Conservation (phyloP, 768 basidiomycete genomes). For the Lactarius sp. region DNA sequence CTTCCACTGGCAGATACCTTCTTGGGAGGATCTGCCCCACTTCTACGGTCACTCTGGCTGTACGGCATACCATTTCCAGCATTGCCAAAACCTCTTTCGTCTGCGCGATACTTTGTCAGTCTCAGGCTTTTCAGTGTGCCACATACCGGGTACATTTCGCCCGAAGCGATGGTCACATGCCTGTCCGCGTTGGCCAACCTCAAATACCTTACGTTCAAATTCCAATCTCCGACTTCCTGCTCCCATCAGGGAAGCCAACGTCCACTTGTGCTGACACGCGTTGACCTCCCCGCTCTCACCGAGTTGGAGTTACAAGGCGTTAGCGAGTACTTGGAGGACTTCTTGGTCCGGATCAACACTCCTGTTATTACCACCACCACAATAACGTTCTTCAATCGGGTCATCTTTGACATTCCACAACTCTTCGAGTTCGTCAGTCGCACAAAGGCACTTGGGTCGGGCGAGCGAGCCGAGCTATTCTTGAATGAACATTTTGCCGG, state of each 20-base stretch:
- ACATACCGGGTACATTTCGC: too few relatives aligned
- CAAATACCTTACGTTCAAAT: not conserved
- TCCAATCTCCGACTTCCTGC: not conserved
- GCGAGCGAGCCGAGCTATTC: not conserved
- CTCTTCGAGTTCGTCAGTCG: not conserved
- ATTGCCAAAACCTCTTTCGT: not conserved
- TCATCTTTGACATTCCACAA: not conserved
- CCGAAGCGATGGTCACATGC: not conserved
- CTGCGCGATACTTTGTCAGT: not conserved
- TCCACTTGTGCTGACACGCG: not conserved
- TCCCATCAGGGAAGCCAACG: not conserved
- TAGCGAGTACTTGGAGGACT: constrained; percentile 1
- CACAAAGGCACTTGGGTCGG: not conserved
- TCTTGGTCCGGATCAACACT: not conserved
- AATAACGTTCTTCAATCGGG: not conserved
- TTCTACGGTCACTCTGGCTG: not conserved
- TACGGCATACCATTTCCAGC: not conserved
- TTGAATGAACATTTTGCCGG: not conserved
- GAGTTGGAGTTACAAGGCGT: not conserved
- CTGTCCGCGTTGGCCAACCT: not conserved
- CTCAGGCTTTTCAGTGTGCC: not conserved
- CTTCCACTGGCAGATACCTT: not conserved
- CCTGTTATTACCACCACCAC: not conserved
- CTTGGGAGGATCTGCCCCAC: not conserved
- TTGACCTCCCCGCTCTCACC: not conserved